These are phyloP conservation scores for Papiliotrema laurentii DNA, from an alignment of 1,284 basidiomycete species.

Conservation along the genomic window DNA sequence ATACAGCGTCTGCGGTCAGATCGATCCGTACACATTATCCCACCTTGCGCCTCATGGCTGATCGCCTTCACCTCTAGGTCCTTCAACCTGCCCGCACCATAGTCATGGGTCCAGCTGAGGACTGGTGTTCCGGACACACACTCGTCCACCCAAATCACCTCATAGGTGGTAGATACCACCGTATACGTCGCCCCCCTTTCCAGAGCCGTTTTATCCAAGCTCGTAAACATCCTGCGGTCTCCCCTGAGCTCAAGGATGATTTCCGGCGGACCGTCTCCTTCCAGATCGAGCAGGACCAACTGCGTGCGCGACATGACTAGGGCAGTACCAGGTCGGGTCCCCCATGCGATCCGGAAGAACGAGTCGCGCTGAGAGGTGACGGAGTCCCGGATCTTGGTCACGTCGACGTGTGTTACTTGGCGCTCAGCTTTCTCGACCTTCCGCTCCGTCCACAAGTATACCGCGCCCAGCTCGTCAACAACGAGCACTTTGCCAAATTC, in stretches of 20 bases:
- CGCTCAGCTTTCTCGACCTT: slow-evolving; percentile 11
- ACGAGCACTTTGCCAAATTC: slow-evolving; percentile 23
- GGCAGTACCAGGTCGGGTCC: slow-evolving; percentile 23
- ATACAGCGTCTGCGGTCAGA: slow-evolving; percentile 8
- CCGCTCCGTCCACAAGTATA: slow-evolving; percentile 38
- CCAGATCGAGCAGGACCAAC: slow-evolving; percentile 22
- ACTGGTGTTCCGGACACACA: slow-evolving; percentile 5
- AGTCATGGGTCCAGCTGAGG: slow-evolving; percentile 32
- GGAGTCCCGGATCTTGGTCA: slow-evolving; percentile 21
- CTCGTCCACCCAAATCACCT: slow-evolving; percentile 38
- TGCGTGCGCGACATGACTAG: slow-evolving; percentile 25
- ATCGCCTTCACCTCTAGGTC: slow-evolving; percentile 20
- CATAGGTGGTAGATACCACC: slow-evolving; percentile 23
- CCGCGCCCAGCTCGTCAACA: slow-evolving; percentile 35
- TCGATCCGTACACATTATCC: not conserved
- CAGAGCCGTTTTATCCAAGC: slow-evolving; percentile 25
- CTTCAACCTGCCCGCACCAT: slow-evolving; percentile 9
- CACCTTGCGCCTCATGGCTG: slow-evolving; percentile 8
- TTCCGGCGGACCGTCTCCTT: slow-evolving; percentile 16
- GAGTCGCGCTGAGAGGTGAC: slow-evolving; percentile 11
- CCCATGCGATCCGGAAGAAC: slow-evolving; percentile 35
- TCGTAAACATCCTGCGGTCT: slow-evolving; percentile 17
- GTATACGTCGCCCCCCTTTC: slow-evolving; percentile 12
- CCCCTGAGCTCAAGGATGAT: slow-evolving; percentile 15
- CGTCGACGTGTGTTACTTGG: slow-evolving; percentile 15